Evolutionary conservation across 768 basidiomycete genomes (phyloP).

Genomic region (Termitomyces sp.): DNA sequence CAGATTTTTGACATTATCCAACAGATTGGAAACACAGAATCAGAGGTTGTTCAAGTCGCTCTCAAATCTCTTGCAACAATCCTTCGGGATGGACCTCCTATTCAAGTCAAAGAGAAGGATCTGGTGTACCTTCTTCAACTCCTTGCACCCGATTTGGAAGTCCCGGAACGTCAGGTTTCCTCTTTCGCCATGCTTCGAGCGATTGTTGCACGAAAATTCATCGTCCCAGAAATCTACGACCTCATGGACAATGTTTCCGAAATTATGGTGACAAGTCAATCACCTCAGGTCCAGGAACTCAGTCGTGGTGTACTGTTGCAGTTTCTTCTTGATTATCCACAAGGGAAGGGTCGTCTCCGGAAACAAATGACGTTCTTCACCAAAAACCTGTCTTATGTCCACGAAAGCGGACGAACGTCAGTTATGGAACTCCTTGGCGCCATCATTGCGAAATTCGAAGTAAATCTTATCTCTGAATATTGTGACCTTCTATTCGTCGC

Average conservation of each 20-base stretch:
- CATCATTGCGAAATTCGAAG: slow-evolving; percentile 79
- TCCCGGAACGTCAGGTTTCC: slow-evolving; percentile 75
- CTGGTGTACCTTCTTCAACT: slow-evolving; percentile 83
- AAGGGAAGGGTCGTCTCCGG: slow-evolving; percentile 85
- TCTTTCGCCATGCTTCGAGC: slow-evolving; percentile 88
- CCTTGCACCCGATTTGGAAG: slow-evolving; percentile 85
- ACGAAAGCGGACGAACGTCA: slow-evolving; percentile 88
- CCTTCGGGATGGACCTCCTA: slow-evolving; percentile 81
- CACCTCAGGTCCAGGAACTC: slow-evolving; percentile 83
- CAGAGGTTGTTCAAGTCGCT: slow-evolving; percentile 84
- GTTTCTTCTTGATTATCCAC: slow-evolving; percentile 96
- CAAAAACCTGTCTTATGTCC: slow-evolving; percentile 84
- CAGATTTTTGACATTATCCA: slow-evolving; percentile 83
- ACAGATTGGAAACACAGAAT: slow-evolving; percentile 79
- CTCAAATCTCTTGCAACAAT: slow-evolving; percentile 82
- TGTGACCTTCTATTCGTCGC: slow-evolving; percentile 87
- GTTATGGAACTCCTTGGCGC: slow-evolving; percentile 91
- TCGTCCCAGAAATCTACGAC: slow-evolving; percentile 96
- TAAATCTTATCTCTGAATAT: slow-evolving; percentile 66
- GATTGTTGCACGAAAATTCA: slow-evolving; percentile 85
- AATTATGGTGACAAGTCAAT: slow-evolving; percentile 91
- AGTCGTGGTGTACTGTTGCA: slow-evolving; percentile 86
- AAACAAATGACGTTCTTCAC: slow-evolving; percentile 89
- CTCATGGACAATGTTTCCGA: slow-evolving; percentile 91
- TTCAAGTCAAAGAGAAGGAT: slow-evolving; percentile 85